Conservation (phyloP, 495 filamentous ascomycete genomes). For the Penicillium herquei region DNA sequence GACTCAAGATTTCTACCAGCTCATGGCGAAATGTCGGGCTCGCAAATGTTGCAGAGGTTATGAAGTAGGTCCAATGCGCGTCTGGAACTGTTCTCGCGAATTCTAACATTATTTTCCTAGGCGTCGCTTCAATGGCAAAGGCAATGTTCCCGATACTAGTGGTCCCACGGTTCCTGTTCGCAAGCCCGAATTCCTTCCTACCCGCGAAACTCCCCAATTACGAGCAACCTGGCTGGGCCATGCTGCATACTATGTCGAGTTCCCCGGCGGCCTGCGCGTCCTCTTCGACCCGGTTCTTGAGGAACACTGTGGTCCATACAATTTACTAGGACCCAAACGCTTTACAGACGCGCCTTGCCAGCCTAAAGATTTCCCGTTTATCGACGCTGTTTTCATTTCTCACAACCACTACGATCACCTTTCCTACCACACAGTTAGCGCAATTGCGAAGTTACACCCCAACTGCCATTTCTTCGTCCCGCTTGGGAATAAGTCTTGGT, state of each 20-base stretch:
- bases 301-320: slow-evolving; percentile 76
- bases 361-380: slow-evolving; percentile 73
- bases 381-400: slow-evolving; percentile 88
- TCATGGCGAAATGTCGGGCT: slow-evolving; percentile 32
- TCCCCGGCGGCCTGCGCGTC: slow-evolving; percentile 81
- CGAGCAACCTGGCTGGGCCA: slow-evolving; percentile 97
- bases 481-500: slow-evolving; percentile 87
- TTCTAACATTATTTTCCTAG: slow-evolving; percentile 28
- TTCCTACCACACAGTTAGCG: slow-evolving; percentile 68
- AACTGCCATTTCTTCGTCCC: slow-evolving; percentile 87
- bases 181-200: slow-evolving; percentile 67
- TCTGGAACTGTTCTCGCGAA: neutral
- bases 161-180: slow-evolving; percentile 66
- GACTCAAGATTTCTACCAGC: slow-evolving; percentile 20
- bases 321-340: slow-evolving; percentile 71
- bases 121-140: slow-evolving; percentile 56
- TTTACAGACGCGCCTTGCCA: slow-evolving; percentile 78
- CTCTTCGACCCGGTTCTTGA: slow-evolving; percentile 97
- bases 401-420: slow-evolving; percentile 97
- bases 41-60: slow-evolving; percentile 13
- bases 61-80: slow-evolving; percentile 20
- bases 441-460: slow-evolving; percentile 69
- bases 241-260: slow-evolving; percentile 92
- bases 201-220: slow-evolving; percentile 56
- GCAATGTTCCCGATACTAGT: slow-evolving; percentile 60